Percentiles rank a stretch among this genome's conserved stretches.
These are phyloP conservation scores for Galerina marginata DNA, from an alignment of 768 basidiomycete genomes.

Conservation along the genomic window DNA sequence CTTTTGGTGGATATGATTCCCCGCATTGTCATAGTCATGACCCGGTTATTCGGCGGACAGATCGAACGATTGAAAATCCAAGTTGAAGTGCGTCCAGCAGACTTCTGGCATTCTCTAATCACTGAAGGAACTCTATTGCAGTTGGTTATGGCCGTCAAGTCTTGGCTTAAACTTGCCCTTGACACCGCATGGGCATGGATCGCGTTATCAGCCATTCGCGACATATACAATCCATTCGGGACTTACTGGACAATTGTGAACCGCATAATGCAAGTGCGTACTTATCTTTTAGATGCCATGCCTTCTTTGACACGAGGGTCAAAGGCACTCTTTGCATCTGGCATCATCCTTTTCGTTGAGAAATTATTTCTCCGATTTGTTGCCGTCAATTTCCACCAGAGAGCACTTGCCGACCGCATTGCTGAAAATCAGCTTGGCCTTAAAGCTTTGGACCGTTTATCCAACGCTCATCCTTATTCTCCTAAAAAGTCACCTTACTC, in stretches of 20 bases:
- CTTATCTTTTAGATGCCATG: background rate
- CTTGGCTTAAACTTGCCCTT: conserved; percentile 73
- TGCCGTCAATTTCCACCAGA: conserved; percentile 82
- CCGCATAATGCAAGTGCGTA: conserved; percentile 68
- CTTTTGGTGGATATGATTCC: conserved; percentile 70
- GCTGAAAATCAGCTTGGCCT: conserved; percentile 73
- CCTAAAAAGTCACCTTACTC: conserved; percentile 43
- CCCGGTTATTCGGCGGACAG: conserved; percentile 61
- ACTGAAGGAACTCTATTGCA: conserved; percentile 26
- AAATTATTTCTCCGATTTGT: conserved; percentile 73
- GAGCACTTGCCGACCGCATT: conserved; percentile 75
- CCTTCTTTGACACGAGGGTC: conserved; percentile 1
- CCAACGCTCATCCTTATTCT: conserved; percentile 59
- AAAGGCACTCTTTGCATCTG: conserved; percentile 50
- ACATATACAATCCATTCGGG: conserved; percentile 62
- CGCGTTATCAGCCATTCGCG: conserved; percentile 64
- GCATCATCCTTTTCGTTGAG: conserved; percentile 48
- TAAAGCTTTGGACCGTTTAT: conserved; percentile 72
- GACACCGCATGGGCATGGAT: conserved; percentile 80
- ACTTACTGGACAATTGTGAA: conserved; percentile 73
- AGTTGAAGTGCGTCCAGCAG: conserved; percentile 56
- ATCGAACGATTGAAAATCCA: conserved; percentile 72
- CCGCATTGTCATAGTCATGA: conserved; percentile 55
- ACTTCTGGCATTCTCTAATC: background rate
- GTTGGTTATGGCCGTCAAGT: conserved; percentile 70